Evolutionary conservation across 768 basidiomycete species (phyloP).

Genomic region (Lactifluus subvellereus): DNA sequence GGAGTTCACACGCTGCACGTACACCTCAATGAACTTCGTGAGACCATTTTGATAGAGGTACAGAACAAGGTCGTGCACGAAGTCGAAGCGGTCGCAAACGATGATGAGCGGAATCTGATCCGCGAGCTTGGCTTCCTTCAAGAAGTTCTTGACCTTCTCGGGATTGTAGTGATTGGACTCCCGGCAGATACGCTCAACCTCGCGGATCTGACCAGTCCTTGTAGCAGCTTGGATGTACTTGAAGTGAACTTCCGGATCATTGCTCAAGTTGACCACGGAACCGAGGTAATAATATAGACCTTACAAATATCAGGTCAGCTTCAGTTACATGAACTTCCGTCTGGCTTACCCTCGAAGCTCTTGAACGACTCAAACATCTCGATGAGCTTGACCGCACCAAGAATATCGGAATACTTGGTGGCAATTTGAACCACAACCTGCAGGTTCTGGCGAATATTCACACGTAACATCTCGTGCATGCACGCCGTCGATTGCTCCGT

Average conservation of each 20-base stretch:
- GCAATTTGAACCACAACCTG: slow-evolving; percentile 96
- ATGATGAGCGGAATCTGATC: slow-evolving; percentile 99
- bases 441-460: slow-evolving; percentile 96
- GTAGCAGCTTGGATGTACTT: slow-evolving; percentile 99
- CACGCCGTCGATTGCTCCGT: slow-evolving; percentile 97
- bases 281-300: slow-evolving; percentile 98
- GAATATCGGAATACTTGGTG: slow-evolving; percentile 97
- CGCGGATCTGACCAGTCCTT: slow-evolving; percentile 95
- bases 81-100: slow-evolving; percentile 99
- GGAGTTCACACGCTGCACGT: slow-evolving; percentile 97
- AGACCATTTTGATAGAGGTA: slow-evolving; percentile 98
- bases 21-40: slow-evolving; percentile 98
- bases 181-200: slow-evolving; percentile 97
- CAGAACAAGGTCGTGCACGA: slow-evolving; percentile 96
- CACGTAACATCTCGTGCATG: slow-evolving; percentile 92
- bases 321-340: neutral
- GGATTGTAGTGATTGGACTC: slow-evolving; percentile 98
- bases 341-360: slow-evolving; percentile 77
- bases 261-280: slow-evolving; percentile 92
- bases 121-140: slow-evolving; percentile 94
- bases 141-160: slow-evolving; percentile 99
- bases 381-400: slow-evolving; percentile 95
- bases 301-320: slow-evolving; percentile 26
- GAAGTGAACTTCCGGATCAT: slow-evolving; percentile 97
- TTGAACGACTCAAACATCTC: slow-evolving; percentile 99